Base-by-base conservation (phyloP, 176 grass and related monocot species). In the Paspalum notatum region DNA sequence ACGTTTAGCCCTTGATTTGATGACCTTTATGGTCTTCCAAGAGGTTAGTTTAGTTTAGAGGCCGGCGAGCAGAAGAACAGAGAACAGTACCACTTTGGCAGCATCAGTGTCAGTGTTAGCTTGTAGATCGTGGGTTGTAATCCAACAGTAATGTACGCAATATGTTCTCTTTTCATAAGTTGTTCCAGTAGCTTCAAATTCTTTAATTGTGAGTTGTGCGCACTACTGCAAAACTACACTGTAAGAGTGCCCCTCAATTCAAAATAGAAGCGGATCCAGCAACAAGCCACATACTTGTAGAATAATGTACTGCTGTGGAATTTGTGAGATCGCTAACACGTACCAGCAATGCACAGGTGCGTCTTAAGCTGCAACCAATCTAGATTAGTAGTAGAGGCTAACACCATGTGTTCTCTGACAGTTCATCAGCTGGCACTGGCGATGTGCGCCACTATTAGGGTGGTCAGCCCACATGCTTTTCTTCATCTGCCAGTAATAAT, bases 401-500 rank as follows among this genome's bases (percentile, higher is more conserved):
- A 21, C 14, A 42, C 4, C 59, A 63, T 65, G 11, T 52, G 45
- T 66, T 9, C 27, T 40, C 61, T 53, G 6, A 53, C 47, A 7
- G 27, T 79, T 79, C 32, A 41, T 78, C 45, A 65, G 60, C 27
- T 66, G 27, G 76, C 7, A 63, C 14, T 16, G 25, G 50, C 51
- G 55, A 11, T n/a, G 27, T n/a, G 48, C 12, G 71, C 50, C 50
- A 1, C 32, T 32, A 32, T 1, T 51, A 39, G 1, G 21, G 24
- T 51, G 61, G 27, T 53, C 76, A 79, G 27, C 18, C 20, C 62
- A 66, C 62, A 66, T 42, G 47, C 18, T 40, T 16, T 51, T 66
- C 46, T 53, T 53, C 76, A 16, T 47, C 62, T 16, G 62, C 27
- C 47, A 53, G 61, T 53, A 53, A 46, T 53, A 79, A 38, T 78